A percentile compares a stretch with the other conserved stretches of the same genome.
phyloP scores from a whole-genome alignment of 1,139 yeast genomes.

The Zygosaccharomyces sapae region DNA sequence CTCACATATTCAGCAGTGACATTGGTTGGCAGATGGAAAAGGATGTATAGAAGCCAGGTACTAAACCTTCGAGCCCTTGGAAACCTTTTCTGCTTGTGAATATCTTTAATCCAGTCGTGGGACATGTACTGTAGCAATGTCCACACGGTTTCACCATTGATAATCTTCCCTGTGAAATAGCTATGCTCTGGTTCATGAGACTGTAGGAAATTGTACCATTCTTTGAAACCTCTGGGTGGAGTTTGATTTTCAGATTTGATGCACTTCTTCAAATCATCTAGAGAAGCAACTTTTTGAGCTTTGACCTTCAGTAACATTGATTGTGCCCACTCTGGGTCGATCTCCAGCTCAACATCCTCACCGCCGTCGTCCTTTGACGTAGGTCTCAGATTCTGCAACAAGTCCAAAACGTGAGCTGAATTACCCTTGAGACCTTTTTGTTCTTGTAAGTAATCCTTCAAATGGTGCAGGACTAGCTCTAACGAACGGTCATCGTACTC shows the following conservation, averaged over 20 bases:
- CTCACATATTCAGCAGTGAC: slow-evolving; percentile 30
- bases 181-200: slow-evolving; percentile 26
- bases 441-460: slow-evolving; percentile 18
- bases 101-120: slow-evolving; percentile 28
- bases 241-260: slow-evolving; percentile 12
- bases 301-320: slow-evolving; percentile 13
- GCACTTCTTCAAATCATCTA: slow-evolving; percentile 17
- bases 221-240: slow-evolving; percentile 21
- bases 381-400: slow-evolving; percentile 16
- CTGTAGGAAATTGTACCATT: slow-evolving; percentile 26
- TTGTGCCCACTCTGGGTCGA: slow-evolving; percentile 30
- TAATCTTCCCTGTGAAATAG: slow-evolving; percentile 16
- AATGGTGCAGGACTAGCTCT: slow-evolving; percentile 19
- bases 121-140: slow-evolving; percentile 27
- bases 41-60: slow-evolving; percentile 30
- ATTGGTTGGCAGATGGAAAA: slow-evolving; percentile 26
- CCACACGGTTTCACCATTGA: slow-evolving; percentile 24
- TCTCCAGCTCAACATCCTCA: slow-evolving; percentile 13
- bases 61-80: slow-evolving; percentile 15
- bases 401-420: slow-evolving; percentile 15
- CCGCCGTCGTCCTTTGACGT: slow-evolving; percentile 3
- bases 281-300: slow-evolving; percentile 11
- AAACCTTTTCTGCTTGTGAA: slow-evolving; percentile 20
- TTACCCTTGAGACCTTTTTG: slow-evolving; percentile 12
- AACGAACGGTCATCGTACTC: slow-evolving; percentile 23